Evolutionary conservation across 2,329 filamentous ascomycete species (phyloP).

Genomic region (Aureobasidium sp.): DNA sequence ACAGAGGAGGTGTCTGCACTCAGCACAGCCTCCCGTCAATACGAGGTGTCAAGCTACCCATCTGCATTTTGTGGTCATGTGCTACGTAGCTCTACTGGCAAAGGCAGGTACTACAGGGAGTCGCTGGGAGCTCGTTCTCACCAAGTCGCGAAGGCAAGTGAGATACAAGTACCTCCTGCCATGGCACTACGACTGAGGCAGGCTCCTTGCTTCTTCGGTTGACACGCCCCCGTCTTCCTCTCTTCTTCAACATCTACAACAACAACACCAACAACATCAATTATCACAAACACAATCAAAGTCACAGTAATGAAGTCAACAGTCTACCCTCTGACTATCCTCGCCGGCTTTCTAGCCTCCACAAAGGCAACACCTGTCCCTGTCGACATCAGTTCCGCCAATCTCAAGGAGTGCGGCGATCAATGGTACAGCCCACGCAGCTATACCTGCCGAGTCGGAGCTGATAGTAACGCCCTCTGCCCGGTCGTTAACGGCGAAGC

Average conservation of each 20-base stretch:
- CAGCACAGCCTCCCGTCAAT: not conserved
- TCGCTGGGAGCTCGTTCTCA: not conserved
- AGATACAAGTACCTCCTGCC: not conserved
- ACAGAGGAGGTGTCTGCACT: not conserved
- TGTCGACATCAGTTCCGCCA: not conserved
- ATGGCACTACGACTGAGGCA: not conserved
- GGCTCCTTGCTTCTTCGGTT: not conserved
- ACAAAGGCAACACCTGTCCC: not conserved
- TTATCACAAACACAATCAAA: not conserved
- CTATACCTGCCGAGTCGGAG: conserved; percentile 12
- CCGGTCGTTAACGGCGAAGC: conserved; percentile 14
- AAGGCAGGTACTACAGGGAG: not conserved
- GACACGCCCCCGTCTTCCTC: not conserved
- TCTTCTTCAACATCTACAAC: not conserved
- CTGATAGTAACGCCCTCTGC: conserved; percentile 8
- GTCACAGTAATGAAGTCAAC: not conserved
- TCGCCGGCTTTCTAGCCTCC: not conserved
- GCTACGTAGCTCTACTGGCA: not conserved
- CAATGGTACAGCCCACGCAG: conserved; percentile 12
- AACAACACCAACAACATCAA: not conserved
- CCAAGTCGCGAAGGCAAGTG: not conserved
- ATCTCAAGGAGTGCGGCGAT: conserved; percentile 8
- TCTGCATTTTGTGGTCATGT: not conserved
- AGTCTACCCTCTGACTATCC: not conserved
- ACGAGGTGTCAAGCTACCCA: not conserved